Evolutionary conservation across 345 rosid genomes (phyloP).

Genomic region (Salix suchowensis): DNA sequence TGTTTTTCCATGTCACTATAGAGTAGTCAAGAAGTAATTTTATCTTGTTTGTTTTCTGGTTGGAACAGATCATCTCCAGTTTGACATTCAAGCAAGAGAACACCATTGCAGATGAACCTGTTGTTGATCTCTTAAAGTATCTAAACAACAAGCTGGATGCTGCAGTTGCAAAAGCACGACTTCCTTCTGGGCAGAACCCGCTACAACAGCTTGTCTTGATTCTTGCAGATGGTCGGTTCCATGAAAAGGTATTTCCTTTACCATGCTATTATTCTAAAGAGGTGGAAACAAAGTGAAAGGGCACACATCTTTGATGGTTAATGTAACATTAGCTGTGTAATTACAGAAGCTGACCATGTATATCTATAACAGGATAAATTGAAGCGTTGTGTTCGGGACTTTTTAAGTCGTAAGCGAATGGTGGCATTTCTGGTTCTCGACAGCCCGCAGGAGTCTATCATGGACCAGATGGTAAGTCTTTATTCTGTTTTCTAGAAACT

Average conservation of each 20-base stretch:
- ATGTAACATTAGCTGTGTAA: no score
- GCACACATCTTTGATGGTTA: no score
- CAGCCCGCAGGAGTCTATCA: conserved; percentile 58
- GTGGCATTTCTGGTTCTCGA: conserved; percentile 85
- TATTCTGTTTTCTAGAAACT: neutral
- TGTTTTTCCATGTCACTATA: no score
- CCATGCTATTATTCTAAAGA: no score
- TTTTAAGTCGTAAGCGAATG: conserved; percentile 73
- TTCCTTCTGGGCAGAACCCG: conserved; percentile 89
- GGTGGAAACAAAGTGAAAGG: no score
- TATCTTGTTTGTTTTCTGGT: neutral
- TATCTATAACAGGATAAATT: conserved; percentile 45
- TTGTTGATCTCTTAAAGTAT: conserved; percentile 64
- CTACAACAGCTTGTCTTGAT: conserved; percentile 92
- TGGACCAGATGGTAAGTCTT: conserved; percentile 57
- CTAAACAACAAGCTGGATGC: conserved; percentile 64
- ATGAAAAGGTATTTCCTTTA: conserved; percentile 63
- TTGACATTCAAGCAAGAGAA: conserved; percentile 89
- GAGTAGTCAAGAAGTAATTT: no score
- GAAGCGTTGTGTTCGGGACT: conserved; percentile 68
- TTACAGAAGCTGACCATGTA: neutral
- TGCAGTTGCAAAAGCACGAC: conserved; percentile 60
- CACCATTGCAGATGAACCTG: conserved; percentile 71
- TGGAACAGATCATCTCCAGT: conserved; percentile 72
- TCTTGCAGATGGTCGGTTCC: conserved; percentile 86